phyloP scores from a whole-genome alignment of 345 rosid genomes.

The Trapa incisa region DNA sequence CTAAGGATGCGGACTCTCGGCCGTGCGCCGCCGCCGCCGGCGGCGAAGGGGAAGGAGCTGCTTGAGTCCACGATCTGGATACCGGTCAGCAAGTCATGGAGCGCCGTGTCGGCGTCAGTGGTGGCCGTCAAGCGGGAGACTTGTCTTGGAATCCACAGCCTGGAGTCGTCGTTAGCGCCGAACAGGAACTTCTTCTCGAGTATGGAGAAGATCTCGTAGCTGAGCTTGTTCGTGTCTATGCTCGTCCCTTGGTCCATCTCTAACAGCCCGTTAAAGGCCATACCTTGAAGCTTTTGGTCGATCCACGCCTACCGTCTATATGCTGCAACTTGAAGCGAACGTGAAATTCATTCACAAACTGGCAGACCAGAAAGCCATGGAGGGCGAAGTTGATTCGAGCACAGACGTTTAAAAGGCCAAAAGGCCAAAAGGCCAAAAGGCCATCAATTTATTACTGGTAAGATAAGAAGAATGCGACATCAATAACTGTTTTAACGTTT shows the following conservation, averaged over 20 bases:
- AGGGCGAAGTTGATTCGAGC: neutral
- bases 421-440: neutral
- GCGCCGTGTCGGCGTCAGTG: neutral
- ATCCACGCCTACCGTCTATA: no score
- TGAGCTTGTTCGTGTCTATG: slow-evolving; percentile 81
- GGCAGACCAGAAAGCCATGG: neutral
- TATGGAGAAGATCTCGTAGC: slow-evolving; percentile 89
- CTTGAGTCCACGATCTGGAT: neutral
- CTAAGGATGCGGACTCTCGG: slow-evolving; percentile 76
- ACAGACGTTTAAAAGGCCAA: neutral
- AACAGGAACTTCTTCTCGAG: slow-evolving; percentile 79
- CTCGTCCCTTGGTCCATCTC: slow-evolving; percentile 64
- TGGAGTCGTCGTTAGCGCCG: slow-evolving; percentile 47
- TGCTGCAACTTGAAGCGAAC: no score
- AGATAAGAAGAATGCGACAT: neutral
- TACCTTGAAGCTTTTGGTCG: neutral
- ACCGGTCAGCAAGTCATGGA: slow-evolving; percentile 7
- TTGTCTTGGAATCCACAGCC: slow-evolving; percentile 54
- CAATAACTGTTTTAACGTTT: neutral
- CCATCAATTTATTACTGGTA: neutral
- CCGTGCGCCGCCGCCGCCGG: slow-evolving; percentile 41
- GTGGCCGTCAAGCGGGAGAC: neutral
- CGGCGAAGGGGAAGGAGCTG: slow-evolving; percentile 1
- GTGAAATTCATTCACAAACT: neutral
- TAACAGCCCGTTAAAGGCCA: slow-evolving; percentile 18